Evolutionary conservation across 2,329 filamentous ascomycete species (phyloP).

Genomic region (Ambrosiella cleistominuta): DNA sequence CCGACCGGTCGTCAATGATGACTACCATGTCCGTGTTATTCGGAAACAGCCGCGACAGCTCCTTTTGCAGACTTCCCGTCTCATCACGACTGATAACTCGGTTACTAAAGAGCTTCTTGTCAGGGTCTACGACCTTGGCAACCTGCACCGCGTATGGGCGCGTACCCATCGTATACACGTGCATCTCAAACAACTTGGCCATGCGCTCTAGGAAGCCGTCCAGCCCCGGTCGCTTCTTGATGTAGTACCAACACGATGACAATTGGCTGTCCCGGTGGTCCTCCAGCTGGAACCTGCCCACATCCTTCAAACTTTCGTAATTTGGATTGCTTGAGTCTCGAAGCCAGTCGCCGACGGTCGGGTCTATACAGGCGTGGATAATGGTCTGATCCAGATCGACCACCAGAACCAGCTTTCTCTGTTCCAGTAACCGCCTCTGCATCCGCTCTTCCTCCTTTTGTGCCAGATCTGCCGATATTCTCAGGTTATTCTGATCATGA

Average conservation of each 20-base stretch:
- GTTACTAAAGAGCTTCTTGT: conserved; percentile 78
- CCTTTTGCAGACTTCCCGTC: conserved; percentile 88
- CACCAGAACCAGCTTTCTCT: conserved; percentile 76
- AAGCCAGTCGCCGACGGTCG: conserved; percentile 92
- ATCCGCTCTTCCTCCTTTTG: conserved; percentile 68
- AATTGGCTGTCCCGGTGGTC: conserved; percentile 64
- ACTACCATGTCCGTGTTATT: conserved; percentile 98
- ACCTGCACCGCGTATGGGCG: conserved; percentile 89
- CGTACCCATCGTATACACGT: conserved; percentile 98
- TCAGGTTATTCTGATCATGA: conserved; percentile 75
- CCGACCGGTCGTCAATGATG: conserved; percentile 91
- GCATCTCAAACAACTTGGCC: conserved; percentile 72
- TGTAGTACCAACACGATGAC: conserved; percentile 84
- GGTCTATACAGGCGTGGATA: conserved; percentile 94
- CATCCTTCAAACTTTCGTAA: conserved; percentile 74
- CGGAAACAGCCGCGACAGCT: conserved; percentile 76
- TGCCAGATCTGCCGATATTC: conserved; percentile 69
- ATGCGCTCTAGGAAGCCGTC: conserved; percentile 63
- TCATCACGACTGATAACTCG: conserved; percentile 93
- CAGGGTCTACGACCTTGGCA: conserved; percentile 80
- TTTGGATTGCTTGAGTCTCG: conserved; percentile 77
- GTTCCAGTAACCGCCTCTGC: conserved; percentile 62
- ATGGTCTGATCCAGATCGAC: conserved; percentile 97
- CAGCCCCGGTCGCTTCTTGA: conserved; percentile 85
- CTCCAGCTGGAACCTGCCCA: conserved; percentile 70